Evolutionary conservation across 2,329 filamentous ascomycete genomes (phyloP), one percentile per base, ranked within the genome.

Genomic region (Sporothrix brunneoviolacea): DNA sequence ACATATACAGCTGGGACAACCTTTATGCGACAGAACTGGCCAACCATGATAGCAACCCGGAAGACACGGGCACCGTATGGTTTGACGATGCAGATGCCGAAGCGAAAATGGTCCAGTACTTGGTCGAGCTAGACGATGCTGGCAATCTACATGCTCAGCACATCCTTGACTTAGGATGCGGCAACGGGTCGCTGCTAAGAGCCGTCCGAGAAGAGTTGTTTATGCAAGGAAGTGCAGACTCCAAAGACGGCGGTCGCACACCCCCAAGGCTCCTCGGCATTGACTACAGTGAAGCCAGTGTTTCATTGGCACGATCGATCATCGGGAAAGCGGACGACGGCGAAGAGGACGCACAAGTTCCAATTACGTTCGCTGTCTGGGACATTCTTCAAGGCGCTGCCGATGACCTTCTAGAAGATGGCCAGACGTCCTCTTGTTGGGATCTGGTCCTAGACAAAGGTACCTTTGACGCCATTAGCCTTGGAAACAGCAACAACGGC

Each of bases 371-470:
- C 53, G 56, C 56, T 12, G 68, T 77, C 45, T 89, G 85, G 82
- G 82, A 87, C 62, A 74, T 87, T 48, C 69, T 90, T 4, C 62
- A 62, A 9, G 70, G 70, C 1, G 8, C 35, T 18, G 44, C 49
- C 1, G 27, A 19, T 4, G 52, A 48, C 12, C 48, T 50, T 3
- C 21, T 32, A 4, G 16, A 27, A 7, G 40, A 39, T 3, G 39
- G 24, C 30, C 22, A 22, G 8, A 16, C 37, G 21, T 18, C 46
- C 12, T 32, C 52, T 0, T 86, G 86, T 1, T 97, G 91, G 71
- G 90, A 97, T 67, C 81, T 96, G 0, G 84, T 96, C 0, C 77
- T 96, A n/a, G 93, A 98, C 69, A 98, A 98, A 70, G 93, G 93
- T 39, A 98, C 93, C 1, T 98, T 97, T 65, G 93, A 98, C 71